Conservation (phyloP, 1,284 basidiomycete species). For the Paramarasmius palmivorus region DNA sequence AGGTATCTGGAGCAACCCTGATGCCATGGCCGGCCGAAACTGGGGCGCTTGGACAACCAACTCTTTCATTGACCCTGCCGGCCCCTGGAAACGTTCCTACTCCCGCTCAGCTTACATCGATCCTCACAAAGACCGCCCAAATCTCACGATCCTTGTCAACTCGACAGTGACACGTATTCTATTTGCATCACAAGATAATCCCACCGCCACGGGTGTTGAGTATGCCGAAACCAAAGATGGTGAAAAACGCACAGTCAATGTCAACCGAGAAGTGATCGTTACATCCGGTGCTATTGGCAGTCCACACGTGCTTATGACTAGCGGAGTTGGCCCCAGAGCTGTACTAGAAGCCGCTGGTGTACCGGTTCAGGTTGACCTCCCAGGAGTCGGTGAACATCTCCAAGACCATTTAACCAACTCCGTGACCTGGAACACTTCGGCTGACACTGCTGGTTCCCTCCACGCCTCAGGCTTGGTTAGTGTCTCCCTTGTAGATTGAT, state of each 20-base stretch:
- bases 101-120: conserved; percentile 72
- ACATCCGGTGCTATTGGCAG: conserved; percentile 65
- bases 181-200: conserved; percentile 46
- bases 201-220: conserved; percentile 57
- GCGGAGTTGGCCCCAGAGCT: conserved; percentile 69
- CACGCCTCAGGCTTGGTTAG: conserved; percentile 31
- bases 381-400: conserved; percentile 77
- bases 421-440: conserved; percentile 47
- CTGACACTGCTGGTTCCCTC: conserved; percentile 46
- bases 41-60: conserved; percentile 61
- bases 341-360: conserved; percentile 57
- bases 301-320: conserved; percentile 67
- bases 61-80: conserved; percentile 62
- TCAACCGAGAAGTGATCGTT: conserved; percentile 61
- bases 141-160: conserved; percentile 62
- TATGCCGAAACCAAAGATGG: conserved; percentile 36
- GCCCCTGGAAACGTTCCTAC: conserved; percentile 65
- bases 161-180: conserved; percentile 61
- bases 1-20: conserved; percentile 41
- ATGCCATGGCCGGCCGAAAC: conserved; percentile 50
- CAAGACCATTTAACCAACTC: conserved; percentile 67
- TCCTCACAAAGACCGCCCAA: conserved; percentile 54
- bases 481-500: conserved; percentile 7
- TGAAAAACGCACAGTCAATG: conserved; percentile 32
- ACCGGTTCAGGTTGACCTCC: conserved; percentile 46